Conservation (phyloP, 768 basidiomycete genomes). For the Boletus reticuloceps region DNA sequence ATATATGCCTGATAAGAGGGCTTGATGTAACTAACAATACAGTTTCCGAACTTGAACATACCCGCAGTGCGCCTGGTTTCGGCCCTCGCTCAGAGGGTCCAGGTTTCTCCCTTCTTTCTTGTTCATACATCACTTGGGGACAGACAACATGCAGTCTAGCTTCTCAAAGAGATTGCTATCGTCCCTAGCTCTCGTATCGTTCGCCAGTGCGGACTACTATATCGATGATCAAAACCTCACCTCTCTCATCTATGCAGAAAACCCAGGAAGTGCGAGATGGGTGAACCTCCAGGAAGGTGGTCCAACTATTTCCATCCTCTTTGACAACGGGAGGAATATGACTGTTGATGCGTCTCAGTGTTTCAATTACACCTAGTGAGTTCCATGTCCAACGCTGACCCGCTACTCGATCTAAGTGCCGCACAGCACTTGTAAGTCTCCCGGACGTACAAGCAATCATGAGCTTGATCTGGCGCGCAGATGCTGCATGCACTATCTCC, state of each 20-base stretch:
- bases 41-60: too few species aligned
- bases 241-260: conserved; percentile 9
- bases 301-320: conserved; percentile 7
- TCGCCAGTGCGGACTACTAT: conserved; percentile 10
- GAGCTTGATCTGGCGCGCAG: background rate
- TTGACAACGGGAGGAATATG: conserved; percentile 10
- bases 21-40: too few species aligned
- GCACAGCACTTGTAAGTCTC: conserved; percentile 8
- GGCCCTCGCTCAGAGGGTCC: background rate
- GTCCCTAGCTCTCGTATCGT: background rate
- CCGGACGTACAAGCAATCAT: background rate
- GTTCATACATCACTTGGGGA: background rate
- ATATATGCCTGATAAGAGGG: too few species aligned
- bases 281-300: conserved; percentile 5
- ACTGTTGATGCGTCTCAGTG: conserved; percentile 14
- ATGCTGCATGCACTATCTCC: conserved; percentile 8
- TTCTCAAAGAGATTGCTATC: background rate
- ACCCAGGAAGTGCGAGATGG: conserved; percentile 12
- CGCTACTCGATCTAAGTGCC: background rate
- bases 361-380: conserved; percentile 17
- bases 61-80: too few species aligned
- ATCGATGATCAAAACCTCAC: conserved; percentile 19
- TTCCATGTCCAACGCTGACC: background rate
- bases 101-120: background rate
- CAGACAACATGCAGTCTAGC: conserved; percentile 2